Conservation (phyloP, 1,284 basidiomycete genomes). For the Inonotus obliquus region DNA sequence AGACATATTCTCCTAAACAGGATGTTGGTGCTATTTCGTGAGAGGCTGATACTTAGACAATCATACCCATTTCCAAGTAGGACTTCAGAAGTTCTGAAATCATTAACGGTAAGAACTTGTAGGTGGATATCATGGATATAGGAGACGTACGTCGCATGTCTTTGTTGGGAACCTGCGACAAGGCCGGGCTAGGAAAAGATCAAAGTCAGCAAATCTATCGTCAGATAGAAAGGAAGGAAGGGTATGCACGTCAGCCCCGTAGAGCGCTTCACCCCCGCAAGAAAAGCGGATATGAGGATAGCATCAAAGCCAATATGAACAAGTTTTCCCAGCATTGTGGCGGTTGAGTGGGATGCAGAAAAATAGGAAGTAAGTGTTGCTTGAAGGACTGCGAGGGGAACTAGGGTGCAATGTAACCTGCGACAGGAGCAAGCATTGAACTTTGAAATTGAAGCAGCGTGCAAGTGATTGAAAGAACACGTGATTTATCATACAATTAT, state of each 20-base stretch:
- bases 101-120: conserved; percentile 10
- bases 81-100: conserved; percentile 58
- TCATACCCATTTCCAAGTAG: conserved; percentile 71
- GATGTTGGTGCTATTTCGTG: not conserved
- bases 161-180: conserved; percentile 74
- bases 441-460: no score
- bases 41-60: no score
- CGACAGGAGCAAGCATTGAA: no score
- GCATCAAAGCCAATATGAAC: conserved; percentile 77
- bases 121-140: not conserved
- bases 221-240: not conserved
- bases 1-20: conserved; percentile 64
- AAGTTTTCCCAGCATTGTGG: conserved; percentile 52
- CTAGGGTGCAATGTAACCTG: not conserved
- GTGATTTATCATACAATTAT: not conserved
- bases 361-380: not conserved
- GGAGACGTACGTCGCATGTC: conserved; percentile 68
- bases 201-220: not conserved
- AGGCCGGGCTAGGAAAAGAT: conserved; percentile 46
- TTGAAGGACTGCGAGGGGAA: not conserved
- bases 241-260: conserved; percentile 73
- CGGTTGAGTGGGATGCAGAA: no score
- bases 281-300: conserved; percentile 67
- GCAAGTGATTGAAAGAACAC: no score
- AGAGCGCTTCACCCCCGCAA: conserved; percentile 74